Base-by-base conservation (phyloP, 768 basidiomycete genomes). In the Leccinellum luteum region DNA sequence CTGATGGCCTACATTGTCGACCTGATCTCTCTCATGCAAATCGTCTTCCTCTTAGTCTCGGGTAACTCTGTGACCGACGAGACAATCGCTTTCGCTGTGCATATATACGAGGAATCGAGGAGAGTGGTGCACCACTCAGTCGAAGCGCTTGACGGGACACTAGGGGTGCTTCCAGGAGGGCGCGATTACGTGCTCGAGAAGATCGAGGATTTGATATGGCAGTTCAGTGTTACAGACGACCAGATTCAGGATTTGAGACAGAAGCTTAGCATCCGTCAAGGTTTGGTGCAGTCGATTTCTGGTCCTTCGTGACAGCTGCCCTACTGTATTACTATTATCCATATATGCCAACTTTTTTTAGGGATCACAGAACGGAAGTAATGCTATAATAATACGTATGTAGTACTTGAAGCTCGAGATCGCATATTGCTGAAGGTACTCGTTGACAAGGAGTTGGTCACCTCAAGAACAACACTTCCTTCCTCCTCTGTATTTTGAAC, bases 11-110 rank as follows among this genome's bases (percentile, higher is more conserved):
- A 54, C 45, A 60, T 60, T 25, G 52, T 61, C 6, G 54, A 61
- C 52, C 27, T 64, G 35, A 52, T 61, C 25, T 64, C 58, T 30
- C 47, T 60, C 52, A 64, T 64, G 63, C 63, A 64, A 27, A 30
- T 25, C 15, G 13, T 61, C 10, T 64, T 52, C 30, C 28, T 64
- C 52, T 12, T 64, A 13, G 44, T 49, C 3, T 17, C 47, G 0
- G 35, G 48, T 12, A 15, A n/a, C 3, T 35, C 10, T 1, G 45
- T 64, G 30, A 65, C 47, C 12, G 1, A 15, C 2, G 2, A 43
- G 25, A 52, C 17, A 2, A 10, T 23, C 1, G 1, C 2, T 28
- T 17, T 25, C 23, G 59, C 55, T 21, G 8, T 61, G 4, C 15
- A 1, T 6, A 55, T 38, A 1, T 61, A 64, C 17, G 49, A 60